phyloP scores from a whole-genome alignment of 106 monocot species.

The Platanthera guangdongensis region DNA sequence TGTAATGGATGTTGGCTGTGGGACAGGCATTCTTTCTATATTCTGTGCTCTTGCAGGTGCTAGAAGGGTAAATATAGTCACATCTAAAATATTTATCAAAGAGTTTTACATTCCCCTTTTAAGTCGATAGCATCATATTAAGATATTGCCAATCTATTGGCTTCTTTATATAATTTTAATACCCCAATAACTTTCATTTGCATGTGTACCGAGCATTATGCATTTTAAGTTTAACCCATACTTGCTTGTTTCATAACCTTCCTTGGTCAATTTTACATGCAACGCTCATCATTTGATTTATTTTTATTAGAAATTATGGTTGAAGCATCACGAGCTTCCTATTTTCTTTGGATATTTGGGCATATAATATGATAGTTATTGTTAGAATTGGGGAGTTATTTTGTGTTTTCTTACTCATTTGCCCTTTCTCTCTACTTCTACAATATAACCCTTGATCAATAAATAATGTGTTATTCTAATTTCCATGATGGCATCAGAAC shows the following conservation, averaged over 20 bases:
- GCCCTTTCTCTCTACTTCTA: no score
- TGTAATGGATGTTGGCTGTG: constrained; percentile 95
- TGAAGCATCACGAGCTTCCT: not conserved
- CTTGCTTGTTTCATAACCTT: not conserved
- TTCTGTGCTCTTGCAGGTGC: constrained; percentile 96
- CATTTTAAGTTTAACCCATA: not conserved
- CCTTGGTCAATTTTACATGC: not conserved
- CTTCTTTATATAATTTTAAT: not conserved
- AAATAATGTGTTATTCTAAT: no score
- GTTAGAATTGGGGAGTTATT: no score
- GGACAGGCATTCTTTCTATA: constrained; percentile 82
- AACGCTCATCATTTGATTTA: not conserved
- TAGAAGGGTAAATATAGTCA: constrained; percentile 39
- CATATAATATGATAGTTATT: not conserved
- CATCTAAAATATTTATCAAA: not conserved
- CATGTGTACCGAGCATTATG: not conserved
- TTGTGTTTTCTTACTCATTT: no score
- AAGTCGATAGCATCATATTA: not conserved
- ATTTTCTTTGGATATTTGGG: not conserved
- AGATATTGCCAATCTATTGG: not conserved
- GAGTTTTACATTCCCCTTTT: not conserved
- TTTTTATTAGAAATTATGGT: not conserved
- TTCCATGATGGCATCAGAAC: no score
- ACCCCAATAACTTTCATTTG: not conserved
- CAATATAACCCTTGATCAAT: no score